Conservation (phyloP, 176 grass and related monocot genomes). For the Otatea glauca region DNA sequence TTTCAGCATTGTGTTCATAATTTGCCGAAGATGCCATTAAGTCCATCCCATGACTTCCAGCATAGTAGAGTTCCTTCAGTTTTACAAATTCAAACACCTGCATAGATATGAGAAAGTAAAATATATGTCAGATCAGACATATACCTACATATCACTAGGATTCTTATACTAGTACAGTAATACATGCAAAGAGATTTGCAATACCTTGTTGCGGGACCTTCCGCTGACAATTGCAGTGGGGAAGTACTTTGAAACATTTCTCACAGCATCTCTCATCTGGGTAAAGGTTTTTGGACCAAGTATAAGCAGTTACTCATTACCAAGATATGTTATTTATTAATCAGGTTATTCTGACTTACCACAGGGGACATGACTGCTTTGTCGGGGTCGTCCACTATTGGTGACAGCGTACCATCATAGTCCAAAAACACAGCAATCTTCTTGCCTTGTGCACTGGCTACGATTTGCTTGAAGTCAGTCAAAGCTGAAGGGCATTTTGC, state of each 20-base stretch:
- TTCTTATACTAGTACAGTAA: background rate
- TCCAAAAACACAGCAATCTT: constrained; percentile 85
- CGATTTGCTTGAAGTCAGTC: constrained; percentile 76
- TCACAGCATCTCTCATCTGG: constrained; percentile 84
- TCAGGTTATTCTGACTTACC: constrained; percentile 51
- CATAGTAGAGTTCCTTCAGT: constrained; percentile 86
- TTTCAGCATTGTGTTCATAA: constrained; percentile 41
- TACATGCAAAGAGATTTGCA: background rate
- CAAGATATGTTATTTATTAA: constrained; percentile 15
- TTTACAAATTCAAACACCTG: constrained; percentile 91
- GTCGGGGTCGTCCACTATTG: constrained; percentile 87
- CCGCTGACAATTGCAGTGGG: constrained; percentile 93
- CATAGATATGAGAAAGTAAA: background rate
- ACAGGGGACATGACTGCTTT: constrained; percentile 75
- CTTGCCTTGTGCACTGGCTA: constrained; percentile 58
- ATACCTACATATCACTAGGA: background rate
- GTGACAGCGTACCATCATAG: constrained; percentile 82
- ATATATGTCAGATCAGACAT: constrained; percentile 16
- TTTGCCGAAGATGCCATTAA: constrained; percentile 64
- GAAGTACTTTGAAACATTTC: constrained; percentile 74
- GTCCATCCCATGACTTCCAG: constrained; percentile 99
- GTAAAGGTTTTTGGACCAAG: background rate
- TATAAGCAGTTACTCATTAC: constrained; percentile 14
- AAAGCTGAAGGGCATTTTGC: constrained; percentile 75
- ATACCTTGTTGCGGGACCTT: constrained; percentile 88